These are phyloP conservation scores for Leucoagaricus sp. DNA, from an alignment of 1,284 basidiomycete genomes.

Conservation along the genomic window DNA sequence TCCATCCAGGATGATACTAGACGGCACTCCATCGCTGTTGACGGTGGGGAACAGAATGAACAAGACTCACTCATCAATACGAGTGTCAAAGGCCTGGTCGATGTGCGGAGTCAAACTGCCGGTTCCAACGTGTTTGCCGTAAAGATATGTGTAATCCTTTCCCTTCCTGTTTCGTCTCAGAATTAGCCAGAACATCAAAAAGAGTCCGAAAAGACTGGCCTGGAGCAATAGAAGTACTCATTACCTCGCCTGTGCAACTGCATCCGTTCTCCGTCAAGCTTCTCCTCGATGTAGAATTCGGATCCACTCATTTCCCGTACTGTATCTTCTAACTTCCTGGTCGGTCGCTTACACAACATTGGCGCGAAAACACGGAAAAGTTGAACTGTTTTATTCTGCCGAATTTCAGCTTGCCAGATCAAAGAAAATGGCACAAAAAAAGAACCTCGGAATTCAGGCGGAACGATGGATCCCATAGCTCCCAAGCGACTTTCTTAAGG, in stretches of 20 bases:
- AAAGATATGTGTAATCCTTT: conserved; percentile 92
- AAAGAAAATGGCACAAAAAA: background rate
- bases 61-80: conserved; percentile 74
- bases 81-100: conserved; percentile 68
- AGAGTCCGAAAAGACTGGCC: conserved; percentile 46
- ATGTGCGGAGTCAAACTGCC: conserved; percentile 90
- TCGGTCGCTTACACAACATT: conserved; percentile 90
- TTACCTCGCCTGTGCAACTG: conserved; percentile 90
- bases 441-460: conserved; percentile 65
- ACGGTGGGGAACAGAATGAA: background rate
- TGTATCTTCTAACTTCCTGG: conserved; percentile 75
- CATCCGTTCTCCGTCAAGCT: conserved; percentile 93
- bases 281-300: conserved; percentile 90
- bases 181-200: background rate
- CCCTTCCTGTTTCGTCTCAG: conserved; percentile 66
- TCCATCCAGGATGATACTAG: conserved; percentile 88
- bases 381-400: conserved; percentile 78
- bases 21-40: conserved; percentile 11
- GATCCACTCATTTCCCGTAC: conserved; percentile 79
- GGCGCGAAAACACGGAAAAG: conserved; percentile 86
- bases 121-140: conserved; percentile 77
- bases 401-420: background rate
- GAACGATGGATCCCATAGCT: conserved; percentile 65
- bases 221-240: conserved; percentile 89
- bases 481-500: conserved; percentile 87